Conservation (phyloP, 2,329 filamentous ascomycete genomes). For the Ceratocystiopsis minuta region DNA sequence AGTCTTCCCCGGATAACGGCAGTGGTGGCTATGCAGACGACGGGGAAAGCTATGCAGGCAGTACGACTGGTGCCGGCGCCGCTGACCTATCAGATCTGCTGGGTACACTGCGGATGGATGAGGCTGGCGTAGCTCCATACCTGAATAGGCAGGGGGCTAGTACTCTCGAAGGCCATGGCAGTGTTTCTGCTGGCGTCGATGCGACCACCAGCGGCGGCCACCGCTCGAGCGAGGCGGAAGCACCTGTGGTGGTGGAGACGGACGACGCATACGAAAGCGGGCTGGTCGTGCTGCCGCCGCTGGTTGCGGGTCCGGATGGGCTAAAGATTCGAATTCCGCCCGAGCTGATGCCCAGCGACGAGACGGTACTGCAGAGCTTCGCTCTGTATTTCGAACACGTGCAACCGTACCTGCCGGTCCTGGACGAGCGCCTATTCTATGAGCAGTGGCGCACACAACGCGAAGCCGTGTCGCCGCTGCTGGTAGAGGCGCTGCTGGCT, state of each 20-base stretch:
- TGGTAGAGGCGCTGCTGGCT: constrained; percentile 81
- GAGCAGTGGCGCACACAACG: constrained; percentile 76
- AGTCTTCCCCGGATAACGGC: constrained; percentile 22
- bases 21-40: constrained; percentile 1
- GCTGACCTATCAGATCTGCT: constrained; percentile 63
- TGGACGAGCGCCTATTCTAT: constrained; percentile 69
- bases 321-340: constrained; percentile 74
- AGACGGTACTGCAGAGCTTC: constrained; percentile 68
- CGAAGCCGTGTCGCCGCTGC: constrained; percentile 69
- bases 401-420: constrained; percentile 80
- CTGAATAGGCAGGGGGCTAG: constrained; percentile 35
- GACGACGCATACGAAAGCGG: constrained; percentile 52
- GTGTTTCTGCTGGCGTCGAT: too few species aligned
- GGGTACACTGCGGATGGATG: constrained; percentile 73
- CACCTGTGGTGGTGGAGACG: constrained; percentile 48
- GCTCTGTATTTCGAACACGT: constrained; percentile 80
- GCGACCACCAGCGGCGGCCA: too few species aligned
- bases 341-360: constrained; percentile 80
- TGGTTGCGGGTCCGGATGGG: constrained; percentile 44
- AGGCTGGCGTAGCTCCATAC: constrained; percentile 75
- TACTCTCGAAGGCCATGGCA: too few species aligned
- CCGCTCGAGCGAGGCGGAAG: constrained; percentile 17
- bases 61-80: constrained; percentile 13
- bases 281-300: constrained; percentile 18
- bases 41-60: constrained; percentile 41